Evolutionary conservation across 148 eudicot species (phyloP).

Genomic region (Arbutus unedo): DNA sequence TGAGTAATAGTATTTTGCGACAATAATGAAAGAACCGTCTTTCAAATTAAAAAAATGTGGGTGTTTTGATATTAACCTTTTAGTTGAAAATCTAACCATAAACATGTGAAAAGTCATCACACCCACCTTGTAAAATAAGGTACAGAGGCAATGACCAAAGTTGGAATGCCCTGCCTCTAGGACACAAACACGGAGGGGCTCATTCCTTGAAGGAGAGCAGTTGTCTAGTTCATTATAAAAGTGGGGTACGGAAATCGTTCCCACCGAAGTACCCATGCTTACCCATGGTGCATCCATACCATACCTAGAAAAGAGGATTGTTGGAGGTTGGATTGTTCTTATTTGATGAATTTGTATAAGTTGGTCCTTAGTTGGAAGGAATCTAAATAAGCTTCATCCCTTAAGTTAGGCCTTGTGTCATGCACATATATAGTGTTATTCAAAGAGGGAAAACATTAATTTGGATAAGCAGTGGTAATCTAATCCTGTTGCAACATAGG

Average conservation of each 20-base stretch:
- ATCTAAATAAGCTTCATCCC: not conserved
- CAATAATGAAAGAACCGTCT: not conserved
- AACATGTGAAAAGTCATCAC: not conserved
- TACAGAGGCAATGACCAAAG: slow-evolving; percentile 51
- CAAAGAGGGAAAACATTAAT: not conserved
- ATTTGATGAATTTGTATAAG: not conserved
- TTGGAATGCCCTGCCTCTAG: slow-evolving; percentile 58
- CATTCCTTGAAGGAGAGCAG: slow-evolving; percentile 54
- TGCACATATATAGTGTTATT: not conserved
- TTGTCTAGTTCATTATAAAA: too few species aligned
- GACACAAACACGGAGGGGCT: slow-evolving; percentile 64
- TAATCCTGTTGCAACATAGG: not conserved
- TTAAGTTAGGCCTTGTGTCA: not conserved
- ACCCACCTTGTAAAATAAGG: slow-evolving; percentile 45
- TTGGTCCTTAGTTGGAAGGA: not conserved
- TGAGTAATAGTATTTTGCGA: too few species aligned
- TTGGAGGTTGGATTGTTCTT: not conserved
- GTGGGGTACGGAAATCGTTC: too few species aligned
- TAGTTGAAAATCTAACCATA: not conserved
- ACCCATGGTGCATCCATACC: too few species aligned
- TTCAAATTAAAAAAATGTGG: not conserved
- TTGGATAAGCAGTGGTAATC: not conserved
- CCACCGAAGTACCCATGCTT: too few species aligned
- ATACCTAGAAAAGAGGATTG: not conserved
- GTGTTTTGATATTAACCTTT: not conserved